Evolutionary conservation across 306 rosid species (phyloP), one percentile per base, ranked within the genome.

Genomic region (Castanea sativa): DNA sequence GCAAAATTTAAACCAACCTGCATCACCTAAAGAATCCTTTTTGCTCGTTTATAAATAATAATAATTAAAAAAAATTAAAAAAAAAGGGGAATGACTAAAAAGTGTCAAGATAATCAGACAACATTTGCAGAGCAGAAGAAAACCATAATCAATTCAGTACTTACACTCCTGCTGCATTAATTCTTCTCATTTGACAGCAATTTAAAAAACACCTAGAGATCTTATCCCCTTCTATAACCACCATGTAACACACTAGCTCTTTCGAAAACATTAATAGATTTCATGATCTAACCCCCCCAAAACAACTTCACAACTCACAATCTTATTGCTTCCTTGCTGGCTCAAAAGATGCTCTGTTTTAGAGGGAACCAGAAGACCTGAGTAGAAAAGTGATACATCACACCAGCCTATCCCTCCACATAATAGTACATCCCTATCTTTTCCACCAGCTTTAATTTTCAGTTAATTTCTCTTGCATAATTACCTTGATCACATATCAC

Each of bases 1-100:
- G 84, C 74, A 78, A 87, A 79, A 84, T 68, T 27, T 60, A 71
- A 90, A 72, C 49, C 63, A 32, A 13, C 23, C 27, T 43, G 7
- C n/a, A 29, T 84, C 78, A 87, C 33, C 76, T 55, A 57, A 52
- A 74, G 41, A 72, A 38, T 11, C 59, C 55, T 53, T 33, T 43
- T 32, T 67, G 33, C 51, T 30, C 13, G 30, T 45, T 43, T 32
- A 30, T 32, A 5, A n/a, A 85, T 77, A 52, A 53, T 16, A 10
- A 33, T n/a, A 14, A 52, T 25, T 25, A 25, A 29, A 29, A 1
- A 29, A 29, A 5, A 33, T 25, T 0, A 81, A 41, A 73, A 23
- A 11, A 35, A 15, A 43, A 59, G 5, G 6, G 12, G 65, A 65
- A 59, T 11, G 2, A 45, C 52, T 45, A 73, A 41, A 33, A 60